A percentile compares a stretch with the other conserved stretches of the same genome.
These are phyloP conservation scores for Oryza rufipogon DNA, from an alignment of 176 grass and related monocot genomes.

Conservation along the genomic window DNA sequence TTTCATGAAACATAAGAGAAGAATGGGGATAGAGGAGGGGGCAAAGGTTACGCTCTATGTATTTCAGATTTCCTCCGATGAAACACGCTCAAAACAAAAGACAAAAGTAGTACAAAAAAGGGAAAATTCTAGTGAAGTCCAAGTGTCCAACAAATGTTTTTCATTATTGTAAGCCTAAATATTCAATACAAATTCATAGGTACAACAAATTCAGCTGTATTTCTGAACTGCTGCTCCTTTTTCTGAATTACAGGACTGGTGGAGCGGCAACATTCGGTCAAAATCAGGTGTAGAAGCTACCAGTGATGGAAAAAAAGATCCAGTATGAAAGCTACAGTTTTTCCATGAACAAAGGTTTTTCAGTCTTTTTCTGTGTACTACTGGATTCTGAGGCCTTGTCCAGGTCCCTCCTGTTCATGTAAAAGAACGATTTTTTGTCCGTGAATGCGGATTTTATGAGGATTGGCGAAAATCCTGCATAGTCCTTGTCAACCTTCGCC, in stretches of 20 bases:
- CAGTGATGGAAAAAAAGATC: slow-evolving; percentile 13
- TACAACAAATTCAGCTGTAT: slow-evolving; percentile 10
- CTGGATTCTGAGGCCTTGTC: slow-evolving; percentile 42
- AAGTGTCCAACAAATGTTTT: background rate
- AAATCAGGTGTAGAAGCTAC: slow-evolving; percentile 18
- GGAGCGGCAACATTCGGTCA: background rate
- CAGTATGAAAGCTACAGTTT: background rate
- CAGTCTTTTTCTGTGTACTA: slow-evolving; percentile 16
- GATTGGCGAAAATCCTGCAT: slow-evolving; percentile 75
- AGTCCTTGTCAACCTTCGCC: slow-evolving; percentile 66
- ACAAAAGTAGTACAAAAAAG: background rate
- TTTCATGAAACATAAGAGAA: too few species aligned
- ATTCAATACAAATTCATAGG: background rate
- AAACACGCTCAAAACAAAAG: background rate
- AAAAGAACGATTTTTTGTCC: slow-evolving; percentile 55
- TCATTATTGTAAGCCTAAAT: slow-evolving; percentile 1
- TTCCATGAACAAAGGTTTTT: background rate
- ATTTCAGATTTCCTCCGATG: background rate
- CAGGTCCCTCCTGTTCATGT: slow-evolving; percentile 69
- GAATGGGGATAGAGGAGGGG: too few species aligned
- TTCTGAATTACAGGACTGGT: background rate
- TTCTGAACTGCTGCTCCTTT: slow-evolving; percentile 3
- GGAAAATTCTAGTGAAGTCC: background rate
- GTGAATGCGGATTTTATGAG: slow-evolving; percentile 75
- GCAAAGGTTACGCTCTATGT: background rate